Conservation (phyloP, 177 flowering plant genomes). For the Vitis hybrid region DNA sequence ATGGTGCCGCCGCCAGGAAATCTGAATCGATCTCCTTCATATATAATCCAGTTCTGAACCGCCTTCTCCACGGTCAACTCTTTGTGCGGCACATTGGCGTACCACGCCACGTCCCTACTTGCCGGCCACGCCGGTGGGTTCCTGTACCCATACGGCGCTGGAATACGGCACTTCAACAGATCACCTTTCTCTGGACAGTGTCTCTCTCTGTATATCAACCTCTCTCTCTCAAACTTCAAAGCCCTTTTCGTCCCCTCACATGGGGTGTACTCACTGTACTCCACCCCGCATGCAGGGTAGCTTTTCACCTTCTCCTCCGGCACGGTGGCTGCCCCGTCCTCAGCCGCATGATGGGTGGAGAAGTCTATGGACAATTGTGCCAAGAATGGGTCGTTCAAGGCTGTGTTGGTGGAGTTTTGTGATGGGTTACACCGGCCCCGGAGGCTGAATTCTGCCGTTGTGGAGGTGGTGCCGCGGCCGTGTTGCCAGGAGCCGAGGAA, state of each 20-base stretch:
- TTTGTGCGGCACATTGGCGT: slow-evolving; percentile 61
- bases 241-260: slow-evolving; percentile 48
- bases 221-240: slow-evolving; percentile 28
- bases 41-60: slow-evolving; percentile 58
- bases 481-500: slow-evolving; percentile 42
- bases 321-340: not conserved
- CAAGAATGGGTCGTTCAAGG: not conserved
- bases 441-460: not conserved
- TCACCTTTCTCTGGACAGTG: slow-evolving; percentile 51
- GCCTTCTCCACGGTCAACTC: slow-evolving; percentile 60
- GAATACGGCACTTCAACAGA: slow-evolving; percentile 45
- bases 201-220: slow-evolving; percentile 52
- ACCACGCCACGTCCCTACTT: slow-evolving; percentile 59
- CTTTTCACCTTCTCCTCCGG: not conserved
- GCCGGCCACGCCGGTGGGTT: slow-evolving; percentile 55
- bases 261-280: slow-evolving; percentile 53
- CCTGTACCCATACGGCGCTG: slow-evolving; percentile 56
- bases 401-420: not conserved
- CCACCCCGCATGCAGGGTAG: slow-evolving; percentile 37
- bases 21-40: slow-evolving; percentile 46
- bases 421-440: not conserved
- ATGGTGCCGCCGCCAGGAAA: slow-evolving; percentile 54
- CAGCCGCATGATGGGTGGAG: slow-evolving; percentile 36
- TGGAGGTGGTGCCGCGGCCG: slow-evolving; percentile 15
- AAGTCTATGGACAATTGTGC: slow-evolving; percentile 25